Evolutionary conservation across 495 filamentous ascomycete species (phyloP).

Genomic region (Lasiosphaeria ovina): DNA sequence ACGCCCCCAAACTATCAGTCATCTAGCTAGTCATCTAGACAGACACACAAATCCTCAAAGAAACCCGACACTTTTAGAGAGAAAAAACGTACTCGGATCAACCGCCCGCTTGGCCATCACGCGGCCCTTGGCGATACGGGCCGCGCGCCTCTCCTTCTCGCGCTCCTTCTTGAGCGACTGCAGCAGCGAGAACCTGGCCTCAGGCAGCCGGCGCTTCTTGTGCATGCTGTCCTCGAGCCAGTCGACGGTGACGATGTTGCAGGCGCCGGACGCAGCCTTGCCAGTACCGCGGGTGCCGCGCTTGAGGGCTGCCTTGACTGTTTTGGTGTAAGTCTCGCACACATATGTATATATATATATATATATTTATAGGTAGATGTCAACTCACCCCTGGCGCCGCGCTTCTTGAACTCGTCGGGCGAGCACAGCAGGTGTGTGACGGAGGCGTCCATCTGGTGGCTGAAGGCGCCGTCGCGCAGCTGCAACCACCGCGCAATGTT

Average conservation of each 20-base stretch:
- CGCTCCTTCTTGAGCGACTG: constrained; percentile 17
- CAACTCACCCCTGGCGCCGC: constrained; percentile 9
- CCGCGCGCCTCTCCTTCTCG: constrained; percentile 45
- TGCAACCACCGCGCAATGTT: constrained; percentile 35
- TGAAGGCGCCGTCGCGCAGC: constrained; percentile 28
- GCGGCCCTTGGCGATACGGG: constrained; percentile 31
- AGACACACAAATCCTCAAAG: not conserved
- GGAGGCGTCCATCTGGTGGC: constrained; percentile 14
- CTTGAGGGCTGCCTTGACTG: constrained; percentile 25
- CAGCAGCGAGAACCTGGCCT: constrained; percentile 25
- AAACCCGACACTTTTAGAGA: not conserved
- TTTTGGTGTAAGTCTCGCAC: too few species aligned
- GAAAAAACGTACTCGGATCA: constrained; percentile 30
- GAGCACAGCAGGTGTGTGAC: constrained; percentile 43
- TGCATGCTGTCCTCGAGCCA: constrained; percentile 42
- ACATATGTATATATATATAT: too few species aligned
- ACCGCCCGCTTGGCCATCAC: constrained; percentile 42
- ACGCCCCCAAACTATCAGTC: not conserved
- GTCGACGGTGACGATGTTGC: constrained; percentile 34
- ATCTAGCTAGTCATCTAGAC: not conserved
- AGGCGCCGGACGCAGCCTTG: not conserved
- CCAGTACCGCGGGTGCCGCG: not conserved
- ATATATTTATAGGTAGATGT: not conserved
- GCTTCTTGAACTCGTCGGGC: constrained; percentile 28
- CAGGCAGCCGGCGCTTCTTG: constrained; percentile 14